Conservation (phyloP, 23 red algal species). For the Chondrus crispus region DNA sequence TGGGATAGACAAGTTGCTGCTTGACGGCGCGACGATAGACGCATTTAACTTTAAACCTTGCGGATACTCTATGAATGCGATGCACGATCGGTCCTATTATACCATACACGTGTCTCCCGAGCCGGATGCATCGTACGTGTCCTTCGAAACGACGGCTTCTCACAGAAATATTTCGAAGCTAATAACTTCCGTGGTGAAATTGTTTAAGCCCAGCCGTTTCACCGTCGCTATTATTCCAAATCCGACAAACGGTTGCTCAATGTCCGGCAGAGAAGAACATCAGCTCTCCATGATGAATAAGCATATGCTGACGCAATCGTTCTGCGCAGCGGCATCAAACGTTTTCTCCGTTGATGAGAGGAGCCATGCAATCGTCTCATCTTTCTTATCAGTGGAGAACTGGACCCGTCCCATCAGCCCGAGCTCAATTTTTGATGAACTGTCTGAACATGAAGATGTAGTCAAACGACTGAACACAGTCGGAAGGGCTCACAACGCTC, state of each 20-base stretch:
- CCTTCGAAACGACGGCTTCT: conserved; percentile 77
- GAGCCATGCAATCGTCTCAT: neutral
- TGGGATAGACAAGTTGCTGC: conserved; percentile 14
- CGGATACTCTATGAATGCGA: conserved; percentile 94
- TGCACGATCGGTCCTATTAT: conserved; percentile 63
- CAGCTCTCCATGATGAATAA: neutral
- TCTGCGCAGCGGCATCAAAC: neutral
- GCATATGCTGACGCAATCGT: neutral
- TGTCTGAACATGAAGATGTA: neutral
- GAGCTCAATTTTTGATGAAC: neutral
- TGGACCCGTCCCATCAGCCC: neutral
- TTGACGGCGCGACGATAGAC: conserved; percentile 49
- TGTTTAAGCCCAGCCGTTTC: conserved; percentile 77
- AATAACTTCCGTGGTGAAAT: conserved; percentile 30
- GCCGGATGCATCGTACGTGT: conserved; percentile 82
- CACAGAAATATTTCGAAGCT: neutral
- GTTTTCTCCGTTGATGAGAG: neutral
- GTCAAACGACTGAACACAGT: neutral
- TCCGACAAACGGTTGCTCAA: neutral
- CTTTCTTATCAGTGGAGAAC: neutral
- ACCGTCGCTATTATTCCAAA: conserved; percentile 29
- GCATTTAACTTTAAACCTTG: conserved; percentile 95
- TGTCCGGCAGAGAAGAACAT: neutral
- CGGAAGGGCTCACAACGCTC: neutral
- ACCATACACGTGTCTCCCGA: conserved; percentile 96